Evolutionary conservation across 768 basidiomycete species (phyloP).

Genomic region (Galerina marginata): DNA sequence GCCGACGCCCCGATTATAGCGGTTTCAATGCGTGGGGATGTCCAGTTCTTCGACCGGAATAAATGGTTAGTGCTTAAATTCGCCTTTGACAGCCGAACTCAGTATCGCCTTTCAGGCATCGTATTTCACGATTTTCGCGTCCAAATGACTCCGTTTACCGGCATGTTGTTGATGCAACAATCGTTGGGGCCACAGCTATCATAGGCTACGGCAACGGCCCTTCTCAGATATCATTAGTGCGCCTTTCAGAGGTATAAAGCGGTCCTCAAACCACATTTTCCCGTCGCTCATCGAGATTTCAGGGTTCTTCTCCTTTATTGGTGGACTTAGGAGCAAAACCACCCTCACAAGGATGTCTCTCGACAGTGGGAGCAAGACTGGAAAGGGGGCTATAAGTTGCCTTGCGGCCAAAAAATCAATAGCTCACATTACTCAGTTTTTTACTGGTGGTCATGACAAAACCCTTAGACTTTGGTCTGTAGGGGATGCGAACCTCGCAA

Average conservation of each 20-base stretch:
- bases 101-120: slow-evolving; percentile 29
- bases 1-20: slow-evolving; percentile 42
- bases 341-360: slow-evolving; percentile 30
- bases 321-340: slow-evolving; percentile 34
- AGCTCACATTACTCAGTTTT: slow-evolving; percentile 39
- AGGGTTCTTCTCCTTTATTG: slow-evolving; percentile 35
- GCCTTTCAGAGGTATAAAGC: slow-evolving; percentile 26
- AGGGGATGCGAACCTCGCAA: slow-evolving; percentile 14
- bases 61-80: slow-evolving; percentile 26
- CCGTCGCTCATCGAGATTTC: slow-evolving; percentile 2
- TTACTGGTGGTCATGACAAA: slow-evolving; percentile 56
- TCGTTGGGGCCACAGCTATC: slow-evolving; percentile 44
- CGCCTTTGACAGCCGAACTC: background rate
- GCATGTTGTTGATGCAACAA: slow-evolving; percentile 53
- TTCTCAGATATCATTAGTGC: slow-evolving; percentile 46
- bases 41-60: slow-evolving; percentile 45
- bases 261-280: background rate
- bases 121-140: slow-evolving; percentile 43
- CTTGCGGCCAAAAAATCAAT: slow-evolving; percentile 41
- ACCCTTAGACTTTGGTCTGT: slow-evolving; percentile 46
- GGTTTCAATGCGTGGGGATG: slow-evolving; percentile 51
- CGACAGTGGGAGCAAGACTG: slow-evolving; percentile 4
- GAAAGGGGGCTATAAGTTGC: slow-evolving; percentile 39
- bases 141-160: slow-evolving; percentile 40
- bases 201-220: slow-evolving; percentile 49